Conservation (phyloP, 768 basidiomycete species). For the Lactarius sp. region DNA sequence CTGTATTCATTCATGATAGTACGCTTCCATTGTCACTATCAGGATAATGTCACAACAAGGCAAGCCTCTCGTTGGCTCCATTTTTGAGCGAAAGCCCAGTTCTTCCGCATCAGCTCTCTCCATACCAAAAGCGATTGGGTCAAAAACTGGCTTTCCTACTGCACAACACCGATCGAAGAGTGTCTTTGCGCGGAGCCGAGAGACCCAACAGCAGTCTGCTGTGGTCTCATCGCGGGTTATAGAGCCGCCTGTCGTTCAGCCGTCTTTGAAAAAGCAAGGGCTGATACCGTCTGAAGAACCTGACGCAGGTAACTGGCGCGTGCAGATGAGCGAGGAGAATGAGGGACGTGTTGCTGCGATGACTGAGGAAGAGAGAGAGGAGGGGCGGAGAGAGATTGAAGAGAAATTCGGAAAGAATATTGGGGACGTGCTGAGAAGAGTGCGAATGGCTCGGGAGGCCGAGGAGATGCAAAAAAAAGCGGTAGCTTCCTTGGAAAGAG, state of each 20-base stretch:
- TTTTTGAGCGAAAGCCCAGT: constrained; percentile 40
- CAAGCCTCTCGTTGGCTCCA: constrained; percentile 40
- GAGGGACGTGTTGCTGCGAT: constrained; percentile 55
- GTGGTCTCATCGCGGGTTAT: constrained; percentile 24
- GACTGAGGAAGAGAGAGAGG: constrained; percentile 64
- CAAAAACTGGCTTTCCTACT: constrained; percentile 37
- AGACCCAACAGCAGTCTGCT: constrained; percentile 22
- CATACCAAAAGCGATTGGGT: constrained; percentile 20
- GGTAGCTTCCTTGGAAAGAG: not conserved
- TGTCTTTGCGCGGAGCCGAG: constrained; percentile 36
- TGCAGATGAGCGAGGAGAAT: constrained; percentile 64
- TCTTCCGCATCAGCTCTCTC: constrained; percentile 29
- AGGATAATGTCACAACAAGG: constrained; percentile 18
- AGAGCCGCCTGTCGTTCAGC: constrained; percentile 25
- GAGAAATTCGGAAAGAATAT: constrained; percentile 69
- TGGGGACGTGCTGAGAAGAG: constrained; percentile 53
- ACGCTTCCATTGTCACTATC: not conserved
- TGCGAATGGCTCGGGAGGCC: constrained; percentile 44
- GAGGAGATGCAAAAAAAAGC: constrained; percentile 20
- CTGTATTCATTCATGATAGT: not conserved
- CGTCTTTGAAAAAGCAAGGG: constrained; percentile 14
- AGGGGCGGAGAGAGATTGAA: constrained; percentile 60
- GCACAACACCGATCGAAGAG: constrained; percentile 41
- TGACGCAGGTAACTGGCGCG: constrained; percentile 40
- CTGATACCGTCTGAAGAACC: not conserved